Conservation (phyloP, 2,329 filamentous ascomycete species). For the Aaosphaeria pasadenensis region DNA sequence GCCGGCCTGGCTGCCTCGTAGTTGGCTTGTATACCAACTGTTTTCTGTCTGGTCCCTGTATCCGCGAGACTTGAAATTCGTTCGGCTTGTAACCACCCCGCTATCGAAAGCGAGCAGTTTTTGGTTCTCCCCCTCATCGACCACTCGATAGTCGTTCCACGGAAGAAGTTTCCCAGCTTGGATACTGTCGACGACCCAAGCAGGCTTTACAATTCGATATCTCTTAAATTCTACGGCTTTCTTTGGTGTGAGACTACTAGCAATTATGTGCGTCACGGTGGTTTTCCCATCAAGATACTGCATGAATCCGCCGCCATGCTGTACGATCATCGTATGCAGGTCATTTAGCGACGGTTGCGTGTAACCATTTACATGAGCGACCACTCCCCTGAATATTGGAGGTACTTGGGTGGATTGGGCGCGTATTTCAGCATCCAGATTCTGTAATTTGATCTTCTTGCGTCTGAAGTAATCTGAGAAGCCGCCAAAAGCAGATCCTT, state of each 20-base stretch:
- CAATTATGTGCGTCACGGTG: constrained; percentile 92
- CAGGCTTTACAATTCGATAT: constrained; percentile 90
- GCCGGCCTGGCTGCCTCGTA: constrained; percentile 44
- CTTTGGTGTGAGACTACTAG: constrained; percentile 84
- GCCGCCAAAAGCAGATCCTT: constrained; percentile 79
- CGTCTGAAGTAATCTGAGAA: constrained; percentile 89
- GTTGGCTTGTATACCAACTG: constrained; percentile 78
- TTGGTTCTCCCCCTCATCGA: constrained; percentile 81
- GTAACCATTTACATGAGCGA: constrained; percentile 91
- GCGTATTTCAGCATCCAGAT: constrained; percentile 80
- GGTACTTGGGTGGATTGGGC: constrained; percentile 67
- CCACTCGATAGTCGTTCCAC: constrained; percentile 80
- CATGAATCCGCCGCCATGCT: constrained; percentile 89
- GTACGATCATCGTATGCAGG: constrained; percentile 82
- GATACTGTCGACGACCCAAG: constrained; percentile 91
- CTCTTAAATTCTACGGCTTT: constrained; percentile 84
- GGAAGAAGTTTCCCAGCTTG: constrained; percentile 75
- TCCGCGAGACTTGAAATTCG: constrained; percentile 57
- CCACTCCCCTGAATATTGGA: constrained; percentile 84
- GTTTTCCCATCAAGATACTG: constrained; percentile 96
- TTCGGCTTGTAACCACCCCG: constrained; percentile 65
- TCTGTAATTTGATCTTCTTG: constrained; percentile 97
- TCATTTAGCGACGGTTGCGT: constrained; percentile 90
- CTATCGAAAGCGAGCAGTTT: constrained; percentile 66
- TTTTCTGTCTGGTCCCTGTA: constrained; percentile 79